phyloP scores from a whole-genome alignment of 73 alveolate species.

The Paramecium caudatum region DNA sequence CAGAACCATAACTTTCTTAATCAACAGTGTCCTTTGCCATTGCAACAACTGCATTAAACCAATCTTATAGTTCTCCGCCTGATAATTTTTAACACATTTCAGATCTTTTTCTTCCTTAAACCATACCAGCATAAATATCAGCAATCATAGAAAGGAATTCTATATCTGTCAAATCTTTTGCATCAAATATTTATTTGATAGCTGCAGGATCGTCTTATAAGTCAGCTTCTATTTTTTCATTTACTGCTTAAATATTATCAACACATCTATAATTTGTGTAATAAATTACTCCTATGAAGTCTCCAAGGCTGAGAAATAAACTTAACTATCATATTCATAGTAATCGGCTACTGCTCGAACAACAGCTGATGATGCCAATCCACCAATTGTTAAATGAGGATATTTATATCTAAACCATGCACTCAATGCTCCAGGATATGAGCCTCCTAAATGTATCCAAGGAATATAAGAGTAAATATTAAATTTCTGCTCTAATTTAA shows the following conservation, averaged over 20 bases:
- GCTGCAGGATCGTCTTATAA: conserved; percentile 65
- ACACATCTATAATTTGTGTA: conserved; percentile 39
- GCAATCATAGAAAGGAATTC: conserved; percentile 82
- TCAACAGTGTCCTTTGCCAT: conserved; percentile 60
- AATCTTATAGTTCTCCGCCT: not conserved
- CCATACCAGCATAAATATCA: conserved; percentile 80
- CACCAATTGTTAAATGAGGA: conserved; percentile 82
- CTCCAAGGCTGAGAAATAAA: conserved; percentile 65
- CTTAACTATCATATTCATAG: conserved; percentile 78
- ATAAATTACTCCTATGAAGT: conserved; percentile 66
- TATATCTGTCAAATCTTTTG: conserved; percentile 74
- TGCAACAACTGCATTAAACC: not conserved
- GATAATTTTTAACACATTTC: conserved; percentile 74
- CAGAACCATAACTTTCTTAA: conserved; percentile 74
- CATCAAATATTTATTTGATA: conserved; percentile 59
- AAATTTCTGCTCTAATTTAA: conserved; percentile 26
- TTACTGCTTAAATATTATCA: conserved; percentile 59
- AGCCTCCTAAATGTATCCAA: conserved; percentile 82
- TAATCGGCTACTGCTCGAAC: conserved; percentile 81
- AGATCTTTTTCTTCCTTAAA: conserved; percentile 81
- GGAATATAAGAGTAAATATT: conserved; percentile 76
- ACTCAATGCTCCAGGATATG: conserved; percentile 89
- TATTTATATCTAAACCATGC: conserved; percentile 85
- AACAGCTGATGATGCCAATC: conserved; percentile 84
- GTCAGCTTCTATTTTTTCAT: conserved; percentile 67